Evolutionary conservation across 805 yeast genomes (phyloP).

Genomic region (Lachancea mirantina): DNA sequence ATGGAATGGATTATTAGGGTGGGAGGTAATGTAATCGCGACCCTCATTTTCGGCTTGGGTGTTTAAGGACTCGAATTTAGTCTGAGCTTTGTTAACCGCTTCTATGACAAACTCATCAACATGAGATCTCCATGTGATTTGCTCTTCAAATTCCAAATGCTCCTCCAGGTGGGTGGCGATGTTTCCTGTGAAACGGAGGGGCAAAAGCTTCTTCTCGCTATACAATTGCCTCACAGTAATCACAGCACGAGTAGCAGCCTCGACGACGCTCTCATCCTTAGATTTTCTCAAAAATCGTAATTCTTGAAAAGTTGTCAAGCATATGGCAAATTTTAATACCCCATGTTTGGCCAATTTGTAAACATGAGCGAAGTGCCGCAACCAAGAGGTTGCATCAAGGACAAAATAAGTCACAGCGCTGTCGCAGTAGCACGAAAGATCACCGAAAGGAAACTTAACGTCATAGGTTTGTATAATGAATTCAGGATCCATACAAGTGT

Average conservation of each 20-base stretch:
- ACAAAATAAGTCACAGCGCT: constrained; percentile 50
- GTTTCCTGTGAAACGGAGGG: constrained; percentile 63
- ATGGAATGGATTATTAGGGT: constrained; percentile 34
- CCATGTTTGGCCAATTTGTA: constrained; percentile 59
- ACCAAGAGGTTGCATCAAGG: constrained; percentile 73
- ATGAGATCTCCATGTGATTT: constrained; percentile 62
- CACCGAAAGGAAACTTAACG: constrained; percentile 33
- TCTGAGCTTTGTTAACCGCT: constrained; percentile 40
- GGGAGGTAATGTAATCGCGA: constrained; percentile 6
- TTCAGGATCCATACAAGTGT: constrained; percentile 16
- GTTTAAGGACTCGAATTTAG: constrained; percentile 14
- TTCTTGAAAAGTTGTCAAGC: constrained; percentile 73
- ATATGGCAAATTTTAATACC: constrained; percentile 55
- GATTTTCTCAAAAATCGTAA: constrained; percentile 63
- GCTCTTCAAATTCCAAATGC: constrained; percentile 65
- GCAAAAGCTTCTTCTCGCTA: constrained; percentile 46
- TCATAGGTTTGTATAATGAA: constrained; percentile 13
- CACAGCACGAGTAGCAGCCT: constrained; percentile 75
- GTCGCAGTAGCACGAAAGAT: constrained; percentile 53
- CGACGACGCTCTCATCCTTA: constrained; percentile 64
- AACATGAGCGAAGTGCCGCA: constrained; percentile 71
- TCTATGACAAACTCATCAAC: constrained; percentile 63
- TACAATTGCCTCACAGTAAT: constrained; percentile 64
- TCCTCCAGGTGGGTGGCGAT: constrained; percentile 63
- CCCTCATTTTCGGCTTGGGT: constrained; percentile 10